phyloP scores from a whole-genome alignment of 2,329 filamentous ascomycete species.

The Aureobasidium pullulans region DNA sequence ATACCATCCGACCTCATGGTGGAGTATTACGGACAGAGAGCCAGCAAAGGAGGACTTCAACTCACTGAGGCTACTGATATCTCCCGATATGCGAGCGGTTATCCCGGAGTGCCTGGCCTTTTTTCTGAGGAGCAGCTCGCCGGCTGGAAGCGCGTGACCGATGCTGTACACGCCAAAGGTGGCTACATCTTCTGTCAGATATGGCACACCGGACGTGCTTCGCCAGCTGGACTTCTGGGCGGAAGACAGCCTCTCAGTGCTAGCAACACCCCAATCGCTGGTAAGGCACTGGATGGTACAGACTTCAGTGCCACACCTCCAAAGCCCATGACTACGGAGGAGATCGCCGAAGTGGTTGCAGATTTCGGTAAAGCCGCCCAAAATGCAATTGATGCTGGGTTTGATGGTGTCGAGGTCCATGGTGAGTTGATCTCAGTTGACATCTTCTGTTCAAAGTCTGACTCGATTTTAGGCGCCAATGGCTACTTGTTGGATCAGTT shows the following conservation, averaged over 20 bases:
- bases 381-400: slow-evolving; percentile 30
- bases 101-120: slow-evolving; percentile 49
- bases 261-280: slow-evolving; percentile 27
- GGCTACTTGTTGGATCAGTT: slow-evolving; percentile 58
- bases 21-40: slow-evolving; percentile 29
- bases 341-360: slow-evolving; percentile 27
- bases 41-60: slow-evolving; percentile 1
- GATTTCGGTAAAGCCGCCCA: slow-evolving; percentile 16
- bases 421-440: slow-evolving; percentile 7
- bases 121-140: slow-evolving; percentile 48
- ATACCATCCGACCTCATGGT: slow-evolving; percentile 36
- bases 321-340: slow-evolving; percentile 29
- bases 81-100: slow-evolving; percentile 36
- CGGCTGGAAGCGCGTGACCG: slow-evolving; percentile 53
- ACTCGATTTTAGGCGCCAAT: slow-evolving; percentile 18
- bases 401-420: slow-evolving; percentile 53
- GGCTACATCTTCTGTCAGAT: slow-evolving; percentile 57
- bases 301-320: slow-evolving; percentile 30
- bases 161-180: slow-evolving; percentile 56
- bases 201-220: slow-evolving; percentile 50
- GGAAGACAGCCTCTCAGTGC: slow-evolving; percentile 22
- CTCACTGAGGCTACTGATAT: slow-evolving; percentile 25
- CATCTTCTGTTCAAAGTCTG: background rate
- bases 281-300: slow-evolving; percentile 21
- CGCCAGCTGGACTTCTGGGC: slow-evolving; percentile 19